Conservation (phyloP, 225 moss, liverwort and hornwort genomes). For the Polytrichum formosum region DNA sequence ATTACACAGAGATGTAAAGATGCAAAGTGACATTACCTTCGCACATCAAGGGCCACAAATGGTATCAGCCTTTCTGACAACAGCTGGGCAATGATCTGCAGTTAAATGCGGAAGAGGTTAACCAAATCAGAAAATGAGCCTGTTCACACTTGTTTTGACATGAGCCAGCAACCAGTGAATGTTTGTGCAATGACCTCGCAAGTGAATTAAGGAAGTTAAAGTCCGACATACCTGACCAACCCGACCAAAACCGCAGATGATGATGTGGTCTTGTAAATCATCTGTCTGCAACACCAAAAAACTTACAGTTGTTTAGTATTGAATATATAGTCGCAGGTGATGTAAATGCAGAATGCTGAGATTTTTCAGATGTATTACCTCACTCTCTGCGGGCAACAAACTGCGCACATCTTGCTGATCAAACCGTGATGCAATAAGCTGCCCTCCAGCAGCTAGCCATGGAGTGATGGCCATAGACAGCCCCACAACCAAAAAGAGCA, state of each 20-base stretch:
- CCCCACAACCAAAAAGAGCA: slow-evolving; percentile 80
- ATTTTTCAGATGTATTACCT: slow-evolving; percentile 33
- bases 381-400: slow-evolving; percentile 78
- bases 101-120: background rate
- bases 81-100: slow-evolving; percentile 92
- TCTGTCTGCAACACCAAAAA: slow-evolving; percentile 71
- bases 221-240: slow-evolving; percentile 72
- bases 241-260: slow-evolving; percentile 89
- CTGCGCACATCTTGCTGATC: slow-evolving; percentile 92
- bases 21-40: slow-evolving; percentile 43
- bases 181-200: no score
- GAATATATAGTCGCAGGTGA: no score
- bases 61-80: slow-evolving; percentile 87
- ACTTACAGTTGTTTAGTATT: no score
- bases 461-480: slow-evolving; percentile 92
- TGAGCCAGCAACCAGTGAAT: no score
- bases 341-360: no score
- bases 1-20: no score
- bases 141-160: no score
- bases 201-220: background rate
- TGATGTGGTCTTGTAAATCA: slow-evolving; percentile 87
- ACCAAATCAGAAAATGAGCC: background rate
- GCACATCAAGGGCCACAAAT: slow-evolving; percentile 86
- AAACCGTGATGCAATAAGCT: slow-evolving; percentile 79
- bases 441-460: slow-evolving; percentile 91